Evolutionary conservation across 176 grass and related monocot genomes (phyloP).

Genomic region (Coix lacrymajobi): DNA sequence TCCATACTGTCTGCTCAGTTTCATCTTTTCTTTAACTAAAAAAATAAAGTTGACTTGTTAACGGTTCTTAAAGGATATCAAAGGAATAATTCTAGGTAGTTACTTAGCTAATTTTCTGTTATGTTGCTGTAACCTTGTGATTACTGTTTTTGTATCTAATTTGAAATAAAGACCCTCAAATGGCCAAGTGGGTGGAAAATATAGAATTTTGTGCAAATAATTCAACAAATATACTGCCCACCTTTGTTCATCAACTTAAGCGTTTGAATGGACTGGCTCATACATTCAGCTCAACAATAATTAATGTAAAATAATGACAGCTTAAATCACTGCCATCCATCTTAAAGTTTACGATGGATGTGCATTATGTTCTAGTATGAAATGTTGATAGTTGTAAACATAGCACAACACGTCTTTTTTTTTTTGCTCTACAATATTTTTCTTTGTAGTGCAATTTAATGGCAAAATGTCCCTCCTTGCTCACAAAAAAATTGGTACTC

Average conservation of each 20-base stretch:
- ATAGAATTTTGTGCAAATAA: neutral
- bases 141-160: neutral
- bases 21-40: neutral
- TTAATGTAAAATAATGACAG: neutral
- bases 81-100: neutral
- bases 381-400: neutral
- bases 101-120: neutral
- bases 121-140: neutral
- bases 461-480: neutral
- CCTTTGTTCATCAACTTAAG: neutral
- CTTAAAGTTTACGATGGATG: neutral
- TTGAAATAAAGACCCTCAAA: neutral
- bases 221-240: neutral
- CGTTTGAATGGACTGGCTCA: neutral
- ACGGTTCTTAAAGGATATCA: neutral
- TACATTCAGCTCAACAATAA: neutral
- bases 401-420: neutral
- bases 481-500: conserved; percentile 17
- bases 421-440: neutral
- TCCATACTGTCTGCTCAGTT: neutral
- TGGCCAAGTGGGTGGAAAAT: neutral
- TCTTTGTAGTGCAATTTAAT: neutral
- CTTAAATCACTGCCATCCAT: neutral
- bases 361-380: neutral
- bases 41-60: neutral